Conservation (phyloP, 805 yeast species). For the Scheffersomyces ergatensis region DNA sequence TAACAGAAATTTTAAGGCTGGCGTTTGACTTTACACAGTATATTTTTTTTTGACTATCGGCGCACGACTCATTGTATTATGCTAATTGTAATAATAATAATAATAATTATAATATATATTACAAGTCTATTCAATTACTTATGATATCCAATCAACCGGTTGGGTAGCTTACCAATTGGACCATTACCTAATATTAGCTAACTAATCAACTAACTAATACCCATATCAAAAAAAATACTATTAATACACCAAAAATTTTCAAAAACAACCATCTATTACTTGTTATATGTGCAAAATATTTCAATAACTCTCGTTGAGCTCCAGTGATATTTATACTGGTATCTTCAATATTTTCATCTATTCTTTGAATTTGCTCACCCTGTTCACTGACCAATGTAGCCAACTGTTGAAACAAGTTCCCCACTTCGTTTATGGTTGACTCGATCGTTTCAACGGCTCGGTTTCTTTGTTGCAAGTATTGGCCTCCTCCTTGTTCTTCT, state of each 20-base stretch:
- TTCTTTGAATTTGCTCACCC: constrained; percentile 92
- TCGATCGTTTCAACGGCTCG: constrained; percentile 95
- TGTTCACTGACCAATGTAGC: constrained; percentile 98
- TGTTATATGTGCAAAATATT: constrained; percentile 83
- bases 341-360: constrained; percentile 93
- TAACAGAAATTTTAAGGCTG: too few species aligned
- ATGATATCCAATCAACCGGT: too few species aligned
- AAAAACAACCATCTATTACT: constrained; percentile 91
- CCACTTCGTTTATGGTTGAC: constrained; percentile 95
- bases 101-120: too few species aligned
- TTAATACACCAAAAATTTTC: constrained; percentile 83
- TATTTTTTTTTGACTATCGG: too few species aligned
- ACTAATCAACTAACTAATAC: constrained; percentile 76
- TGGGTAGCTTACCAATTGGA: too few species aligned
- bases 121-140: too few species aligned
- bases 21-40: too few species aligned
- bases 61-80: too few species aligned
- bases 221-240: constrained; percentile 75
- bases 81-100: too few species aligned
- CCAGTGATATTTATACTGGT: constrained; percentile 85
- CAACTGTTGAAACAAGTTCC: constrained; percentile 87
- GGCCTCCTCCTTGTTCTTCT: constrained; percentile 66
- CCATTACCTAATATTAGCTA: too few species aligned
- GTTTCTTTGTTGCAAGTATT: constrained; percentile 78
- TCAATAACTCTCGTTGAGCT: constrained; percentile 90